Conservation (phyloP, 192 early-diverging fungal species). For the Piromyces sp. region DNA sequence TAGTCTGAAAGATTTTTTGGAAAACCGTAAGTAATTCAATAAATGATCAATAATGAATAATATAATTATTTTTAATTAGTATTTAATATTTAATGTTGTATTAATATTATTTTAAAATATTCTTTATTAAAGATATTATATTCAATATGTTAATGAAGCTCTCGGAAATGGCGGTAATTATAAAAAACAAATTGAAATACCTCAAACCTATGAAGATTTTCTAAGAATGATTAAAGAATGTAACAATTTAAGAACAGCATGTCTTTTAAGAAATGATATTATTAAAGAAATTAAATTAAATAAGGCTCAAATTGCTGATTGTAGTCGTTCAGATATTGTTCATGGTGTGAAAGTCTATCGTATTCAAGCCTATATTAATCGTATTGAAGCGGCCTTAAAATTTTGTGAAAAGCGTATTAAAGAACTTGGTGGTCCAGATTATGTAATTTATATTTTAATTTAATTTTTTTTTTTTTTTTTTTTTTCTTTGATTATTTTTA, state of each 20-base stretch:
- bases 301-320: conserved; percentile 30
- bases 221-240: conserved; percentile 52
- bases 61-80: no score
- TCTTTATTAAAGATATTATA: not conserved
- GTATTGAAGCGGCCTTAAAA: conserved; percentile 52
- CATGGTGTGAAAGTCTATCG: conserved; percentile 60
- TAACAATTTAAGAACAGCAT: conserved; percentile 37
- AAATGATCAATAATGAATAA: no score
- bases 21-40: not conserved
- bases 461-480: not conserved
- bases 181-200: conserved; percentile 1
- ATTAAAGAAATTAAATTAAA: conserved; percentile 58
- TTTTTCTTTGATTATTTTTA: no score
- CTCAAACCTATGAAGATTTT: conserved; percentile 54
- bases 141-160: not conserved
- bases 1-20: not conserved
- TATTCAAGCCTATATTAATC: conserved; percentile 52
- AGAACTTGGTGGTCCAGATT: not conserved
- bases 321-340: conserved; percentile 54
- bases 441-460: not conserved
- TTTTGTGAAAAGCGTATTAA: conserved; percentile 53
- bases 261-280: conserved; percentile 46
- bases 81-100: no score
- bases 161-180: not conserved
- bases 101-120: no score